Evolutionary conservation across 257 asterid species (phyloP), one percentile per base, ranked within the genome.

Genomic region (Hygrophila difformis): DNA sequence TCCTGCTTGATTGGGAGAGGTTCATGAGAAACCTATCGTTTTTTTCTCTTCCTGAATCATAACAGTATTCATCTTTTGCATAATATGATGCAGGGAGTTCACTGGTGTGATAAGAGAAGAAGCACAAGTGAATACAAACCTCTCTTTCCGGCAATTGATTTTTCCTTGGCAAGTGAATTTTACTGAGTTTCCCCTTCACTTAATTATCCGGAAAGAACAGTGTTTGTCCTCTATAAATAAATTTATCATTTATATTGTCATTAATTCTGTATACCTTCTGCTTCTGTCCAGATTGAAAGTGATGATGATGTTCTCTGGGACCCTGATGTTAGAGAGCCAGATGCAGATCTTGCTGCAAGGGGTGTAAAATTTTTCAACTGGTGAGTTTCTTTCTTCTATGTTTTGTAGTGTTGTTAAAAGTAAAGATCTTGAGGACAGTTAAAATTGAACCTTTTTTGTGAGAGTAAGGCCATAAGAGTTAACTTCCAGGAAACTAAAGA

Each of bases 101-200:
- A 85, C 59, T 89, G 97, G 96, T 89, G 96, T 55, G 96, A 89
- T 59, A 85, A 79, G 76, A 81, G 97, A 60, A 75, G 96, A 73
- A 79, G 83, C 72, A 37, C 79, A 58, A 71, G 67, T 12, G 96
- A 89, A 60, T 89, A 85, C 55, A 77, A 58, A 62, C 65, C 62
- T 28, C 65, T 82, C 29, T 89, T 89, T 62, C 97, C 97, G n/a
- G 91, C 87, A 44, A 69, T 89, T 70, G 94, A 89, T 73, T 85
- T 89, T 65, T 89, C 97, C 48, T 47, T 68, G 91, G 94, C 73
- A 75, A 82, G 97, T 68, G 37, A 11, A 51, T 15, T 24, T 38
- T 33, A 43, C 48, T 55, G n/a, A n/a, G 40, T 61, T 57, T 45
- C 26, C 33, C 56, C 53, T 33, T 65, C 59, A 43, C 53, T 2